Evolutionary conservation across 371 early-diverging fungal genomes (phyloP).

Genomic region (Zychaea mexicana): DNA sequence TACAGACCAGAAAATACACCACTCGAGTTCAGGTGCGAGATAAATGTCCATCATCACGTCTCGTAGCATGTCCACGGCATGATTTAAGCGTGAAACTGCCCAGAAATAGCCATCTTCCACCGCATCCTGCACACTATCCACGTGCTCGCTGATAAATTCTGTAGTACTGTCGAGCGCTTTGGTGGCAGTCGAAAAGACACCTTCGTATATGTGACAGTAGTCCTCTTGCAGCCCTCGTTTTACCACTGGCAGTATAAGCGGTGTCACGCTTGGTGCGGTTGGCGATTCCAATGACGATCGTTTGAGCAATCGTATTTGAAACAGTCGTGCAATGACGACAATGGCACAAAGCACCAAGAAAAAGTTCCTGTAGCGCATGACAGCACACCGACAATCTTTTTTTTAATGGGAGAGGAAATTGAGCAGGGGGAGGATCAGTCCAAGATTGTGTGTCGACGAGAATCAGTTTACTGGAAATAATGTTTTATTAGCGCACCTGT

Average conservation of each 20-base stretch:
- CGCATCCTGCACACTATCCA: background rate
- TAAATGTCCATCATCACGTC: slow-evolving; percentile 1
- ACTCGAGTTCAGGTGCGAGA: slow-evolving; percentile 2
- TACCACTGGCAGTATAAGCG: background rate
- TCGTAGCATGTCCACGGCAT: background rate
- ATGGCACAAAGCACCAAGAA: background rate
- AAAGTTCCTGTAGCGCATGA: background rate
- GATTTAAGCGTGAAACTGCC: background rate
- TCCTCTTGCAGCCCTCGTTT: background rate
- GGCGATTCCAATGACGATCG: background rate
- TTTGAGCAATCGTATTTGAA: background rate
- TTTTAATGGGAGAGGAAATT: no score
- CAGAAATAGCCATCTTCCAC: background rate
- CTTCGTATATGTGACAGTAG: slow-evolving; percentile 1
- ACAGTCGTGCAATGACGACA: background rate
- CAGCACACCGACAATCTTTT: no score
- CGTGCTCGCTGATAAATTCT: background rate
- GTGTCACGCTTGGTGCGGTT: background rate
- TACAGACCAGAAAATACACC: slow-evolving; percentile 1
- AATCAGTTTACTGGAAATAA: no score
- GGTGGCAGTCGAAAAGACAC: background rate
- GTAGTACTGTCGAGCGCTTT: background rate
- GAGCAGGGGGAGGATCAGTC: no score
- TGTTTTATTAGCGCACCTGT: no score
- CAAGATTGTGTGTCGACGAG: no score